Evolutionary conservation across 2,329 filamentous ascomycete species (phyloP), one percentile per base, ranked within the genome.

Genomic region (Colletotrichum sansevieriae): DNA sequence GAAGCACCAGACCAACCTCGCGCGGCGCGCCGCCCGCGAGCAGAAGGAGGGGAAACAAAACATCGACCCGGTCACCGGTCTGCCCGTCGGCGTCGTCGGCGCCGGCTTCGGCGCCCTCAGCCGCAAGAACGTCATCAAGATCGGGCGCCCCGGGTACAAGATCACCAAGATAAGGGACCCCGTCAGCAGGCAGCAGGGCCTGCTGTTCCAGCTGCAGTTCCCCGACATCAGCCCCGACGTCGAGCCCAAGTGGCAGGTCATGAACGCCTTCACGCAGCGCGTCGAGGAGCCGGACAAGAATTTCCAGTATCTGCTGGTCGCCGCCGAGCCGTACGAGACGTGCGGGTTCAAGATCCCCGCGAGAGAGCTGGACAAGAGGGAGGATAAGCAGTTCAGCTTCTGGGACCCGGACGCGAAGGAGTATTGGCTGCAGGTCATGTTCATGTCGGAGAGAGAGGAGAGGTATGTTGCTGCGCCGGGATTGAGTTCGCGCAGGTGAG

Each of bases 1-100:
- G 78, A 99, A 99, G 84, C 96, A 99, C 83, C 96, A 99, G 84
- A 98, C 96, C 69, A 99, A 99, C 82, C 90, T 99, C 60, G 96
- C 96, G 33, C 91, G 96, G 10, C 93, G 96, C 76, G 96, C 95
- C 8, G 96, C 96, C n/a, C 91, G 95, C 76, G 96, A 99, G 81
- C 92, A 97, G 78, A 94, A 95, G 78, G 93, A 98, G 75, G 94
- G 94, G 58, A 91, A 91, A 70, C 85, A 86, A 44, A 87, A 91
- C 69, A 83, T 92, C 73, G 90, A 92, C 76, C 88, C 89, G 20
- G 84, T 91, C 61, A 92, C 90, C 10, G 90, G 89, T 1, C 80
- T 93, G 44, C 92, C 94, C 9, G 86, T 91, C 2, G 93, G 92
- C 55, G 91, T 97, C 76, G 88, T 91, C 2, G 93, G 94, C 70